These are phyloP conservation scores for Suhomyces canberraensis DNA, from an alignment of 805 yeast species.

Conservation along the genomic window DNA sequence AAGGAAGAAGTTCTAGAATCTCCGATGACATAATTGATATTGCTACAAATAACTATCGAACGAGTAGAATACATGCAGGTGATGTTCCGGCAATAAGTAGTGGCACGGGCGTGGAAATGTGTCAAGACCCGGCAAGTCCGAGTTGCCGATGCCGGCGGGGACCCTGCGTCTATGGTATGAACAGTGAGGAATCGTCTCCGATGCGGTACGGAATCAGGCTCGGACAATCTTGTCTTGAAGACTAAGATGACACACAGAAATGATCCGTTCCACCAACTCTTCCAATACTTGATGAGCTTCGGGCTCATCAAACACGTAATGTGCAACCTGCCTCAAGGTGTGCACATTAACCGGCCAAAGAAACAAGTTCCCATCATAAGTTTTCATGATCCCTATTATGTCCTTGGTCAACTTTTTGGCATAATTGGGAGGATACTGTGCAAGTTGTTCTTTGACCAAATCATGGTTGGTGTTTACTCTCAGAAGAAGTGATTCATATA, in stretches of 20 bases:
- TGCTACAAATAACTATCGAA: no score
- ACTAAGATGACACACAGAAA: constrained; percentile 10
- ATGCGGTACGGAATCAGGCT: no score
- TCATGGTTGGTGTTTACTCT: constrained; percentile 14
- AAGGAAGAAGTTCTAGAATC: no score
- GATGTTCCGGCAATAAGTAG: no score
- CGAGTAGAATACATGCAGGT: no score
- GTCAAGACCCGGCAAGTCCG: no score
- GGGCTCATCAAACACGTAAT: constrained; percentile 21
- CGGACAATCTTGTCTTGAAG: constrained; percentile 6
- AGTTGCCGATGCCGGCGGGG: no score
- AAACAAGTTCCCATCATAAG: constrained; percentile 30
- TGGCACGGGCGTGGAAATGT: no score
- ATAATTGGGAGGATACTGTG: constrained; percentile 23
- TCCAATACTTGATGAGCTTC: constrained; percentile 16
- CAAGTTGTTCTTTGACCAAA: constrained; percentile 17
- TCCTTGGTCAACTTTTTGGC: constrained; percentile 29
- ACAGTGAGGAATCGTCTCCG: no score
- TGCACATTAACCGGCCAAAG: constrained; percentile 38
- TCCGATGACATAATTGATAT: no score
- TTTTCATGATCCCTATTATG: constrained; percentile 35
- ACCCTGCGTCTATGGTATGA: no score
- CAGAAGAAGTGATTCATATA: constrained; percentile 26
- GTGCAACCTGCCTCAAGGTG: constrained; percentile 26
- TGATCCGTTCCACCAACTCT: constrained; percentile 17